Evolutionary conservation across 225 moss, liverwort and hornwort genomes (phyloP), one percentile per base, ranked within the genome.

Genomic region (Pleurozium schreberi): DNA sequence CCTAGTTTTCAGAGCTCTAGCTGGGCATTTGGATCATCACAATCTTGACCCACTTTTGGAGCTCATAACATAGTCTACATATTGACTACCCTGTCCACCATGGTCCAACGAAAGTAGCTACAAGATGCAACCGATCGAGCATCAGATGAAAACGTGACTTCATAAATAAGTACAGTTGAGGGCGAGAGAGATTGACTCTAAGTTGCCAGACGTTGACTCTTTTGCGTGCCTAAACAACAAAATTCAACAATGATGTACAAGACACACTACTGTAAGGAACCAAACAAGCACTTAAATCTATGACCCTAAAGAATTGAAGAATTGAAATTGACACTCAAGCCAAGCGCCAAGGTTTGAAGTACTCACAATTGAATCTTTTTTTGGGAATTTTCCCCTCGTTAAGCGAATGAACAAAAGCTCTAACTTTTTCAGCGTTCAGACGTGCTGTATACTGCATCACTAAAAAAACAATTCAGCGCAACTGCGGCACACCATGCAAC

Each of bases 391-490:
- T 94, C 36, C 98, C 97, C 66, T 95, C 93, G 52, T 96, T 99
- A 70, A 99, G 81, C 38, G 92, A 89, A 92, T 97, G 90, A 62
- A 99, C 92, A 43, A 97, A 99, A 36, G 96, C 83, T 83, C 90
- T 95, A n/a, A 97, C 90, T 93, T 99, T 99, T 90, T 99, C 97
- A 67, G 98, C 98, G 89, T 95, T 96, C 74, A 97, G 83, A 84
- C 97, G 96, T 87, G 97, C 94, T 66, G 93, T 95, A 81, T 96
- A 99, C 98, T 98, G 92, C 80, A 90, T 79, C 79, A 95, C 33
- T 57, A 86, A 53, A 84, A 49, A 47, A 40, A 81, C 19, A 40
- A 55, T 34, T 82, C 65, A 87, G n/a, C 59, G 59, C 64, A 76
- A 50, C n/a, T 63, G 38, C 58, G 67, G 50, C 61, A 60, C 50